phyloP scores from a whole-genome alignment of 108 stramenopile genomes.

The Nitzschia sp. region DNA sequence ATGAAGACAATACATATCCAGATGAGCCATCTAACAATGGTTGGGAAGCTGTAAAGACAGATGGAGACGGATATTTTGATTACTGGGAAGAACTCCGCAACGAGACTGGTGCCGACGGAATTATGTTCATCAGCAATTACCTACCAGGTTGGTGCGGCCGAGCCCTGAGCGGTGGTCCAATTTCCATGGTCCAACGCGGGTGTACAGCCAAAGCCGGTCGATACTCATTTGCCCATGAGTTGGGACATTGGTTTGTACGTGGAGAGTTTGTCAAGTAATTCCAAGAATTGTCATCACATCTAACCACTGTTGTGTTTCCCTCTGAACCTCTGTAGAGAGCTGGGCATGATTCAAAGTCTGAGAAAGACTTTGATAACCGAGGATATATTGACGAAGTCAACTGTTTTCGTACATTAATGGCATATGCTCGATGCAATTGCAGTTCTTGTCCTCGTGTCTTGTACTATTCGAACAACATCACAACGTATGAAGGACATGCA shows the following conservation, averaged over 20 bases:
- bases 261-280: background rate
- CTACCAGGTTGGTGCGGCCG: conserved; percentile 13
- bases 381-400: conserved; percentile 3
- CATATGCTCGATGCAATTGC: conserved; percentile 4
- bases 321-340: background rate
- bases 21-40: background rate
- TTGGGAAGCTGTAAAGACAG: background rate
- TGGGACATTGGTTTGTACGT: conserved; percentile 12
- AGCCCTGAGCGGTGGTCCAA: conserved; percentile 2
- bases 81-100: conserved; percentile 9
- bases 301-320: background rate
- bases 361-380: conserved; percentile 2
- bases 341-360: conserved; percentile 3
- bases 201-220: conserved; percentile 12
- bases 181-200: background rate
- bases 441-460: conserved; percentile 4
- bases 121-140: background rate
- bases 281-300: background rate
- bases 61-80: conserved; percentile 12
- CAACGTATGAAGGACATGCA: background rate
- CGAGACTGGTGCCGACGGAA: conserved; percentile 4
- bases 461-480: conserved; percentile 9
- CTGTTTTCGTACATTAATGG: conserved; percentile 11
- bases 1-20: background rate
- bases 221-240: conserved; percentile 5